Conservation (phyloP, 2,329 filamentous ascomycete species). For the Helotiales sp. region DNA sequence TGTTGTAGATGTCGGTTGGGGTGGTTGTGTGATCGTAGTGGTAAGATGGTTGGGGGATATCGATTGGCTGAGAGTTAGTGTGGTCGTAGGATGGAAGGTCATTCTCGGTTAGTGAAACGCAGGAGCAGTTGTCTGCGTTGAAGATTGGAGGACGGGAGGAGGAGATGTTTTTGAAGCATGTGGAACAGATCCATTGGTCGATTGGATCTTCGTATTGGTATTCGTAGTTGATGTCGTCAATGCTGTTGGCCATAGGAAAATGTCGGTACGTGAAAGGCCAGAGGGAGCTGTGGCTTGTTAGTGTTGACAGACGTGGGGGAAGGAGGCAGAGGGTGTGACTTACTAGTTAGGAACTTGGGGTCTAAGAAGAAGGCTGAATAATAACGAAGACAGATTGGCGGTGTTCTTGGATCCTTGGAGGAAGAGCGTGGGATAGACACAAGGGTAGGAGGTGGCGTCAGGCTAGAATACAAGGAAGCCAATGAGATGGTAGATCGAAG, state of each 20-base stretch:
- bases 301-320: conserved; percentile 1
- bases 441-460: not conserved
- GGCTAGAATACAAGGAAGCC: not conserved
- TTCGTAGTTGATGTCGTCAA: conserved; percentile 3
- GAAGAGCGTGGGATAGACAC: not conserved
- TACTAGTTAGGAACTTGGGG: conserved; percentile 15
- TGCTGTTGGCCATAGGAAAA: conserved; percentile 14
- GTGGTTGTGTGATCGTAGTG: conserved; percentile 1
- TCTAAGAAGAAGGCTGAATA: conserved; percentile 19
- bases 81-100: not conserved
- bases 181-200: conserved; percentile 24
- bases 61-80: not conserved
- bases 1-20: conserved; percentile 1
- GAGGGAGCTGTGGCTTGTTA: conserved; percentile 11
- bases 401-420: not conserved
- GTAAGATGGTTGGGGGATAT: not conserved
- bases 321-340: not conserved
- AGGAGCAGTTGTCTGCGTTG: conserved; percentile 30
- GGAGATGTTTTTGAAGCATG: conserved; percentile 27
- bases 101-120: conserved; percentile 16
- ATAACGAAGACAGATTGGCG: conserved; percentile 22
- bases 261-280: conserved; percentile 7
- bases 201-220: conserved; percentile 13
- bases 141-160: conserved; percentile 26
- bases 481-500: not conserved